Conservation (phyloP, 139 green algal genomes). For the Klebsormidium nitens region DNA sequence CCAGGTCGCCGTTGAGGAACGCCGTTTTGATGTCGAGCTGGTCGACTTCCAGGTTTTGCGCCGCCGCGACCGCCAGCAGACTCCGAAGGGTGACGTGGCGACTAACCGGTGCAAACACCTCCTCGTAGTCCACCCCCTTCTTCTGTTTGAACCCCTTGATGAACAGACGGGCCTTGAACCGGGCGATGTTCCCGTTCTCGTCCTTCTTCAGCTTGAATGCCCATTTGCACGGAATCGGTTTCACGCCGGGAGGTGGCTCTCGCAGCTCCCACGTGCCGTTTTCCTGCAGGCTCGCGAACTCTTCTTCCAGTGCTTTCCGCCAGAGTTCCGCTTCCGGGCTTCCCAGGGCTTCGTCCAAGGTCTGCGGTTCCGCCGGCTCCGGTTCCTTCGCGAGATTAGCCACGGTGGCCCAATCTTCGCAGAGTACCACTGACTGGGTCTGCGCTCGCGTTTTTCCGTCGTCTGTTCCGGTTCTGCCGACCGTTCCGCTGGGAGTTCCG, state of each 20-base stretch:
- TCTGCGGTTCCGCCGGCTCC: neutral
- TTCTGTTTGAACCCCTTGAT: conserved; percentile 1
- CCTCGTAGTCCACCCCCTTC: conserved; percentile 40
- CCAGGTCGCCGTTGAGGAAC: conserved; percentile 17
- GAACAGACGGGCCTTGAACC: conserved; percentile 2
- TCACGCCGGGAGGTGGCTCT: neutral
- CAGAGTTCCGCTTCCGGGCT: neutral
- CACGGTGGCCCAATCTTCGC: too few relatives aligned
- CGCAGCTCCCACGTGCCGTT: neutral
- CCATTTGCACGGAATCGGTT: conserved; percentile 4
- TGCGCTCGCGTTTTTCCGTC: too few relatives aligned
- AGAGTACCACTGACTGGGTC: too few relatives aligned
- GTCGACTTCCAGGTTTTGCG: conserved; percentile 41
- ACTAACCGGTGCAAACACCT: conserved; percentile 46
- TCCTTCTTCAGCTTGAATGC: conserved; percentile 8
- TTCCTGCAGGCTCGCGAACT: neutral
- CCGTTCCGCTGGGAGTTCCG: too few relatives aligned
- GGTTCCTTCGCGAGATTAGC: too few relatives aligned
- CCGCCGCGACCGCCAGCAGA: conserved; percentile 32
- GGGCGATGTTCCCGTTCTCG: neutral
- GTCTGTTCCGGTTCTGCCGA: too few relatives aligned
- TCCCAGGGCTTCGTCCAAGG: neutral
- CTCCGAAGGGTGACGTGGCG: conserved; percentile 30
- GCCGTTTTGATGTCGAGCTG: conserved; percentile 17
- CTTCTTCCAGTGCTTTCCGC: neutral